phyloP scores from a whole-genome alignment of 108 stramenopile species.

The Parietichytrium sp. region DNA sequence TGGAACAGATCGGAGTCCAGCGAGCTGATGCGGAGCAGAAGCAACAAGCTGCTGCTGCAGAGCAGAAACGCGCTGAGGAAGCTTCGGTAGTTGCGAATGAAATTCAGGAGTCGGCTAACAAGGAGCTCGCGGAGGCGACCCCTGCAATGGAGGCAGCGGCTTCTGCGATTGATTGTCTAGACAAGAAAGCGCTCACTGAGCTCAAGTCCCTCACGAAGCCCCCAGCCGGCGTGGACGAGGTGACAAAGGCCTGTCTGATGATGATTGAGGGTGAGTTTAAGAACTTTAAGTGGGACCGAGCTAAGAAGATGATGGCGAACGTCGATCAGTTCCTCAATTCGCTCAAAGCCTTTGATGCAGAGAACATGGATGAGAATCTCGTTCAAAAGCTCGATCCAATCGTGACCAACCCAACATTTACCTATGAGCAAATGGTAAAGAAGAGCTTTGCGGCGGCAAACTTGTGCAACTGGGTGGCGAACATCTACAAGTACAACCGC shows the following conservation, averaged over 20 bases:
- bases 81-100: slow-evolving; percentile 70
- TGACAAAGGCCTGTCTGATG: slow-evolving; percentile 77
- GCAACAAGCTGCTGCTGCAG: slow-evolving; percentile 72
- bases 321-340: slow-evolving; percentile 74
- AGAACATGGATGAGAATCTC: slow-evolving; percentile 78
- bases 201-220: slow-evolving; percentile 76
- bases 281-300: slow-evolving; percentile 73
- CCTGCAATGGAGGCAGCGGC: slow-evolving; percentile 83
- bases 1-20: slow-evolving; percentile 76
- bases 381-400: slow-evolving; percentile 78
- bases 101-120: slow-evolving; percentile 73
- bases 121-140: slow-evolving; percentile 77
- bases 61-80: slow-evolving; percentile 69
- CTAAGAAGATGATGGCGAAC: slow-evolving; percentile 85
- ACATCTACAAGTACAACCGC: slow-evolving; percentile 80
- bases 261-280: slow-evolving; percentile 81
- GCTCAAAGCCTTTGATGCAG: slow-evolving; percentile 67
- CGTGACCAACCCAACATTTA: slow-evolving; percentile 67
- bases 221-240: slow-evolving; percentile 73
- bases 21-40: slow-evolving; percentile 74
- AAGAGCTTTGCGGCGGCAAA: slow-evolving; percentile 81
- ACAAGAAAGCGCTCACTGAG: slow-evolving; percentile 79
- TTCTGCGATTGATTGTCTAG: slow-evolving; percentile 77
- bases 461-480: slow-evolving; percentile 80
- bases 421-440: slow-evolving; percentile 71